Evolutionary conservation across 164 flowering plant genomes (phyloP), one percentile per base, ranked within the genome.

Genomic region (Buxus sempervirens): DNA sequence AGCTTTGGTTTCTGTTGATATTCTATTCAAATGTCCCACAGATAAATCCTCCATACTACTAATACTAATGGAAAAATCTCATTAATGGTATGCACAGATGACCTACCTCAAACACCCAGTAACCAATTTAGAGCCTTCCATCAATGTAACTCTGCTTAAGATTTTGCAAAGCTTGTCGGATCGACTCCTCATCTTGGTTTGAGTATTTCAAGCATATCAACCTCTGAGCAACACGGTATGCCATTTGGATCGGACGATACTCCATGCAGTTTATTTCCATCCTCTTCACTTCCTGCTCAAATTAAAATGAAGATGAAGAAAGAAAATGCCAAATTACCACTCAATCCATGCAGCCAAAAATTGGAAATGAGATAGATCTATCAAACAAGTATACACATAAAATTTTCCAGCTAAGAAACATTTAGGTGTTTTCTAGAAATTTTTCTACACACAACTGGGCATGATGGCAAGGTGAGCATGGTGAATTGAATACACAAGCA

Each of bases 121-220:
- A 7, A 7, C 38, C 38, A 32, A 32, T 32, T 74, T 71, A 83
- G 28, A 88, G 76, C 68, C 70, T 83, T 36, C 90, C 86, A 36
- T 80, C 69, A 12, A 80, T 67, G 64, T 80, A 92, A 68, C 80
- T 78, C 45, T 90, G 93, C 77, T 90, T 91, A 20, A 96, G 93
- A 80, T 83, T 79, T 74, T 84, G 91, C 66, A 96, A 62, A 73
- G 97, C 99, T 76, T 78, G 81, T 28, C 96, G 79, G 49, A 88
- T 75, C 18, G 89, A 78, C 36, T 83, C 85, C 75, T 93, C 93
- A 68, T 88, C 89, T 62, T 88, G 96, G 79, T 73, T 86, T 60
- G 99, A 90, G 81, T 84, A 85, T 67, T 88, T 89, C 77, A 96
- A 77, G 84, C 97, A 92, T 55, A 88, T 79, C 51, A 93, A 76